Evolutionary conservation across 257 asterid species (phyloP), one percentile per base, ranked within the genome.

Genomic region (Perilla frutescens): DNA sequence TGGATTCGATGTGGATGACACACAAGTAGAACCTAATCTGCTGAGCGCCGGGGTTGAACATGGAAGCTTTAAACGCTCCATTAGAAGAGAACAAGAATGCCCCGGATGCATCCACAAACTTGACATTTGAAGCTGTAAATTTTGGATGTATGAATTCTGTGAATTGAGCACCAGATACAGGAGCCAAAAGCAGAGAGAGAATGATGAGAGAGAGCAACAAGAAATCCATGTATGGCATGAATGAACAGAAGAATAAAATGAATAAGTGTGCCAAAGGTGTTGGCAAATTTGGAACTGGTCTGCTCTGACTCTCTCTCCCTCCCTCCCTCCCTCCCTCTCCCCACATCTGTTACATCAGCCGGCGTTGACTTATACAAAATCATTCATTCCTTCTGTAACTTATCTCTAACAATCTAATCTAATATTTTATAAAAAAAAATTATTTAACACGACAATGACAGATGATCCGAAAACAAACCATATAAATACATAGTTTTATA

Each of bases 71-170:
- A 69, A 84, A 90, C 1, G 91, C 76, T 31, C 86, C 87, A 76
- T 88, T 86, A 0, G 75, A 41, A 1, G 98, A 90, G 57, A 68
- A 56, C 71, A 92, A 76, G 85, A 92, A 92, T 3, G 82, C 71
- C 13, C 96, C 96, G 0, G 77, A 13, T 72, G 43, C 15, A 57
- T 88, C 84, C 1, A 81, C 60, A 54, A 73, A 81, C 15, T 15
- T 64, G 64, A 81, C 61, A 73, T 80, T 62, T 0, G 93, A 63
- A 32, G 89, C 87, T 31, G 86, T 84, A 73, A 87, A 87, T 40
- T 85, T 87, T 5, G 96, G 93, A 75, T 85, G 84, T 10, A 80
- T 71, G 53, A 81, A 87, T 66, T 85, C 91, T 6, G 81, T 77
- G 47, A 50, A 87, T 0, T 84, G 58, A 26, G 66, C 45, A 8